A percentile compares a stretch with the other conserved stretches of the same genome.
These are phyloP conservation scores for Tagetes patula DNA, from an alignment of 129 eudicot genomes.

Conservation along the genomic window DNA sequence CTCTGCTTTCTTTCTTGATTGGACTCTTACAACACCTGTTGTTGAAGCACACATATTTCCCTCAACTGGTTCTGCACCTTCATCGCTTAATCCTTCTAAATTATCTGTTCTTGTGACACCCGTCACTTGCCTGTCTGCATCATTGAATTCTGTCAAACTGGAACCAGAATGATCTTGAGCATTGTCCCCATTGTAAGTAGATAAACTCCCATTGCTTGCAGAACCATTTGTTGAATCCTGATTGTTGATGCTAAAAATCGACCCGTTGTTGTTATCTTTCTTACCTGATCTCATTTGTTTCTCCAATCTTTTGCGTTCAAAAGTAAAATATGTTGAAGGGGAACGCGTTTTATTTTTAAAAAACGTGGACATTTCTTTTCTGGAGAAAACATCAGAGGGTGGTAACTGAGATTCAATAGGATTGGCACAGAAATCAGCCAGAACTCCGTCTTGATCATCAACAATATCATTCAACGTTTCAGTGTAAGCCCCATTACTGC, in stretches of 20 bases:
- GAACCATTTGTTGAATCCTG: slow-evolving; percentile 49
- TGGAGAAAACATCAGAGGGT: slow-evolving; percentile 72
- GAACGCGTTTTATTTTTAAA: slow-evolving; percentile 50
- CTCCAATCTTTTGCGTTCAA: slow-evolving; percentile 55
- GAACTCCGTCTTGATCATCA: slow-evolving; percentile 17
- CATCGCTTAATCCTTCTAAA: slow-evolving; percentile 37
- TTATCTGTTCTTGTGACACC: slow-evolving; percentile 28
- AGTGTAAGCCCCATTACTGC: slow-evolving; percentile 31
- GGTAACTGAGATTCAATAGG: slow-evolving; percentile 78
- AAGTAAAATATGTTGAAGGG: slow-evolving; percentile 56
- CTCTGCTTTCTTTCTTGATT: slow-evolving; percentile 96
- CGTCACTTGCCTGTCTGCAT: slow-evolving; percentile 31
- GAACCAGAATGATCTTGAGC: slow-evolving; percentile 28
- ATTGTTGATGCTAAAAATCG: slow-evolving; percentile 12
- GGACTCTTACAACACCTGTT: slow-evolving; percentile 95
- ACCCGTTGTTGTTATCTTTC: slow-evolving; percentile 37
- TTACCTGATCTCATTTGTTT: slow-evolving; percentile 37
- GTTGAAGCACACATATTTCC: slow-evolving; percentile 99
- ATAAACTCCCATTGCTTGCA: slow-evolving; percentile 24
- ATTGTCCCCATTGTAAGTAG: slow-evolving; percentile 36
- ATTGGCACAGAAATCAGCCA: slow-evolving; percentile 36
- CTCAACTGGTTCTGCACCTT: slow-evolving; percentile 49
- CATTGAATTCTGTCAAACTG: slow-evolving; percentile 31
- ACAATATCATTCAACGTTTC: neutral
- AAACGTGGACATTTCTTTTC: slow-evolving; percentile 75